These are phyloP conservation scores for Fusarium tricinctum DNA, from an alignment of 2,329 filamentous ascomycete genomes.

Conservation along the genomic window DNA sequence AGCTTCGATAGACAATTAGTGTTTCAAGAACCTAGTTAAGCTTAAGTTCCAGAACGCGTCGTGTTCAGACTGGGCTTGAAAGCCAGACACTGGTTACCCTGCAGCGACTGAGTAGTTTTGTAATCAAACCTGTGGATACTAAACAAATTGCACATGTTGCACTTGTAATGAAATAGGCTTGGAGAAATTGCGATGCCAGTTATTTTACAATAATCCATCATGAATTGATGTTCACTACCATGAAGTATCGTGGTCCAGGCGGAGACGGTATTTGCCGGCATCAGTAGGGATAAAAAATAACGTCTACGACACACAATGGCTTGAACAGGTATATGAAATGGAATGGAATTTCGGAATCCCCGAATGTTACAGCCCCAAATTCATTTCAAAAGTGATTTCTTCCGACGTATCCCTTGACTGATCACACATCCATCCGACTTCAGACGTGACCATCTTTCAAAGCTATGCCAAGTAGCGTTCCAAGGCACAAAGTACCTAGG, in stretches of 20 bases:
- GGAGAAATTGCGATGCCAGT: too few relatives aligned
- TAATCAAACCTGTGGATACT: too few relatives aligned
- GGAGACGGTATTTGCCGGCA: too few relatives aligned
- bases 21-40: slow-evolving; percentile 25
- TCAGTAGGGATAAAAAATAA: too few relatives aligned
- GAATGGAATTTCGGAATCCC: neutral
- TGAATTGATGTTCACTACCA: too few relatives aligned
- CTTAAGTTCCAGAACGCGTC: slow-evolving; percentile 17
- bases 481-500: slow-evolving; percentile 12
- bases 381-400: neutral
- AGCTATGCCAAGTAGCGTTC: neutral
- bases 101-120: neutral
- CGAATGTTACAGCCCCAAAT: neutral
- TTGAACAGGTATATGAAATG: too few relatives aligned
- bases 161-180: too few relatives aligned
- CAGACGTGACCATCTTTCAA: neutral
- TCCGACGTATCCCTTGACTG: neutral
- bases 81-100: slow-evolving; percentile 22
- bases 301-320: too few relatives aligned
- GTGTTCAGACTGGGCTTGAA: neutral
- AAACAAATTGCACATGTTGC: too few relatives aligned
- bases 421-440: neutral
- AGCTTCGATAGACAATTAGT: slow-evolving; percentile 28
- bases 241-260: too few relatives aligned
- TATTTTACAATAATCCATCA: too few relatives aligned